Evolutionary conservation across 129 eudicot species (phyloP), one percentile per base, ranked within the genome.

Genomic region (Ambrosia artemisiifolia): DNA sequence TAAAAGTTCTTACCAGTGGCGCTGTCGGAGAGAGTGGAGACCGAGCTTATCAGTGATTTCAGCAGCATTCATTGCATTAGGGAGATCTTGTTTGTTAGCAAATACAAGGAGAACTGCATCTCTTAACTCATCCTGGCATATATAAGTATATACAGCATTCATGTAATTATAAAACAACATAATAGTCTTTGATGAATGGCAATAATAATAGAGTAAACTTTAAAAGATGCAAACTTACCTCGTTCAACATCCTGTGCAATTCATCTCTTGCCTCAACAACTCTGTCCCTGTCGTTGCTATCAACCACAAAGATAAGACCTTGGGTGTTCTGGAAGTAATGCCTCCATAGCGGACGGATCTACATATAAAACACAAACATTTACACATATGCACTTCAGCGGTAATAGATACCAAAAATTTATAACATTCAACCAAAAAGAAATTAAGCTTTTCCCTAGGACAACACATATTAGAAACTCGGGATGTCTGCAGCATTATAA

Each of bases 281-380:
- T 79, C 92, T 86, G 74, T 89, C 96, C 69, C 96, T 82, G 73
- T 86, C 92, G 46, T 89, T 89, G 88, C 96, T 89, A 69, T 89
- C 96, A 61, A 86, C 89, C 91, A 86, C 96, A 84, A 89, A 88
- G 82, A 88, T 85, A 64, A 88, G 95, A 40, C 95, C 95, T 54
- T 88, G 95, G 7, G 90, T 88, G 85, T 85, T 88, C 75, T 88
- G 96, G 79, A 85, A 88, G 76, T 88, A 88, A 73, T 88, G 89
- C 84, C 92, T 86, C 96, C 96, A 89, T 81, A 89, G 64, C 63
- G 96, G 92, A 65, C 96, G 92, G 67, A 89, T 89, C 96, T 89
- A 83, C 62, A 80, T 19, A 63, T n/a, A 63, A 49, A 40, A 60
- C 65, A 70, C 60, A 44, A 13, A 49, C 32, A 47, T 20, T 28